Conservation (phyloP, 192 early-diverging fungal genomes). For the Entomortierella parvispora region DNA sequence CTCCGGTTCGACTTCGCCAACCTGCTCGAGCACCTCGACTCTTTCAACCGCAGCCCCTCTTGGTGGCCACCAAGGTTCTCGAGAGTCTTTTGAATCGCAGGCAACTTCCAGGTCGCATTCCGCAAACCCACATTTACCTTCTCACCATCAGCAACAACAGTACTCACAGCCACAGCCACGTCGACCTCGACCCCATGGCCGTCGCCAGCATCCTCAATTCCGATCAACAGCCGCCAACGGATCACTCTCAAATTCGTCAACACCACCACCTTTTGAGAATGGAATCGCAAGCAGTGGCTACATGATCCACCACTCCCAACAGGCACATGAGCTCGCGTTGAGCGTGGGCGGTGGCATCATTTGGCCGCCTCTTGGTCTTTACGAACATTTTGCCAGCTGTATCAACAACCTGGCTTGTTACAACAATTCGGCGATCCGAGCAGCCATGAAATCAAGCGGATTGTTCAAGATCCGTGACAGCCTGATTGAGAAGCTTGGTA, state of each 20-base stretch:
- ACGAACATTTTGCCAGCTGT: slow-evolving; percentile 53
- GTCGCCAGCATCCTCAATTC: slow-evolving; percentile 19
- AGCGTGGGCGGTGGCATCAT: slow-evolving; percentile 4
- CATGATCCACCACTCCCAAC: slow-evolving; percentile 10
- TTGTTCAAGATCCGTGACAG: slow-evolving; percentile 56
- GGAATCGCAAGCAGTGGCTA: not conserved
- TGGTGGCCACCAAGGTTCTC: not conserved
- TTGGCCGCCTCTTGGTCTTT: slow-evolving; percentile 42
- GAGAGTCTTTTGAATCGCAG: slow-evolving; percentile 13
- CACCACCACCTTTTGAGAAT: slow-evolving; percentile 11
- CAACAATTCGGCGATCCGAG: slow-evolving; percentile 51
- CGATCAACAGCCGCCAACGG: slow-evolving; percentile 2
- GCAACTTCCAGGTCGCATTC: slow-evolving; percentile 6
- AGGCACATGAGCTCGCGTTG: slow-evolving; percentile 6
- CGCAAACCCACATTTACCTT: not conserved
- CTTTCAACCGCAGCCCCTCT: slow-evolving; percentile 10
- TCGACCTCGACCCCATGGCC: slow-evolving; percentile 6
- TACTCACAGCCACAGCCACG: slow-evolving; percentile 13
- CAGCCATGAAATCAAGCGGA: slow-evolving; percentile 55
- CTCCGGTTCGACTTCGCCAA: slow-evolving; percentile 33
- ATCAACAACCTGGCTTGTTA: slow-evolving; percentile 54
- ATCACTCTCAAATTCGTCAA: slow-evolving; percentile 18
- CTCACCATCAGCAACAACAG: not conserved
- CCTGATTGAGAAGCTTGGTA: slow-evolving; percentile 40
- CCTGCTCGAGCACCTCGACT: slow-evolving; percentile 26